Base-by-base conservation (phyloP, 257 asterid species). In the Solanum acaule region DNA sequence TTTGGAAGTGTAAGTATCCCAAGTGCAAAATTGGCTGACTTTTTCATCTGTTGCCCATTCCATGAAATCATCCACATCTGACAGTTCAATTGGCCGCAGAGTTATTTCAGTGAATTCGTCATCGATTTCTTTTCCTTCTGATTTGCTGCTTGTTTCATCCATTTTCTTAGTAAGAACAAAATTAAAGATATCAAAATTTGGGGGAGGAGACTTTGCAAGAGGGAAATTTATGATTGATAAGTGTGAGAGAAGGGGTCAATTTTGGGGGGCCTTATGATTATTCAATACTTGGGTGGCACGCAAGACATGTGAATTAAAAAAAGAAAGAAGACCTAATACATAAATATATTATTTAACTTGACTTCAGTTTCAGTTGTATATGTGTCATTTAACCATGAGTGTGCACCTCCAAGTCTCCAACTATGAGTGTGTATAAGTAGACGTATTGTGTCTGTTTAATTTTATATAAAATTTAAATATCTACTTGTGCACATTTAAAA, bases 51-150 rank as follows among this genome's bases (percentile, higher is more conserved):
- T 67, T 18, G 88, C 93, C 95, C 96, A 95, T 33, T 81, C 88
- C 98, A 95, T 93, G 91, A 94, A 88, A 88, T 92, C 93, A 86
- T 94, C 95, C 8, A 71, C 67, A 76, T 95, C 94, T 49, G 93
- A 90, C 2, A 87, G 40, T 59, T 89, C 82, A 31, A 93, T 68
- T 2, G 84, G 88, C 70, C 96, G 89, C 1, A 93, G 87, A 68
- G 89, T 91, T 49, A 93, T 89, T 27, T 78, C 87, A 11, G 85
- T 38, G 59, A 33, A 49, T 71, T 90, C 90, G 23, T 86, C 44
- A 35, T 40, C 8, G 13, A 23, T 37, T 27, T 86, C 88, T 44
- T 27, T 34, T 34, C 5, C 81, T 6, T 37, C 40, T 77, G 70
- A 79, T 89, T 84, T 73, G 5, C 72, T 13, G 15, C 29, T 15